Evolutionary conservation across 495 filamentous ascomycete species (phyloP).

Genomic region (Saxophila tyrrhenica): DNA sequence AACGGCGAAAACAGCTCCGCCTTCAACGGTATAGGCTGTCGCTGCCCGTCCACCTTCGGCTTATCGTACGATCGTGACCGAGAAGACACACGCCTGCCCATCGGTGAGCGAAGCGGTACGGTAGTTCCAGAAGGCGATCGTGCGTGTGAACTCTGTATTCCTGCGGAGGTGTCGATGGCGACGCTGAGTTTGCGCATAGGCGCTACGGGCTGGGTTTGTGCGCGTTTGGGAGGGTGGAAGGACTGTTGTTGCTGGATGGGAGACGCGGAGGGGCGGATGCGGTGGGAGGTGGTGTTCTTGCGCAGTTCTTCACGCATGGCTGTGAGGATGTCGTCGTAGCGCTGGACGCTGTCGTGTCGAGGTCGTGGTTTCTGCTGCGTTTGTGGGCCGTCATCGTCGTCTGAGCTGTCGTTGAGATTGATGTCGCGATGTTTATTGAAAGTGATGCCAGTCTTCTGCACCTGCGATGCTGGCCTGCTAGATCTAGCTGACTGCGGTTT

Average conservation of each 20-base stretch:
- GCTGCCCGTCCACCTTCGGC: slow-evolving; percentile 11
- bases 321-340: slow-evolving; percentile 17
- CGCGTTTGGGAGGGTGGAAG: slow-evolving; percentile 2
- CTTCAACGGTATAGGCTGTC: slow-evolving; percentile 12
- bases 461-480: background rate
- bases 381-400: slow-evolving; percentile 1
- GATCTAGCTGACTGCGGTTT: background rate
- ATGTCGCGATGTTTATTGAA: slow-evolving; percentile 16
- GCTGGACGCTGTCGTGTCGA: background rate
- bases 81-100: slow-evolving; percentile 3
- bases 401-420: background rate
- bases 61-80: slow-evolving; percentile 3
- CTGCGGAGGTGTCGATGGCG: slow-evolving; percentile 1
- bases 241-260: background rate
- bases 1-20: slow-evolving; percentile 19
- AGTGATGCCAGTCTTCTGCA: background rate
- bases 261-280: background rate
- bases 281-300: background rate
- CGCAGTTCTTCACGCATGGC: slow-evolving; percentile 18
- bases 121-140: slow-evolving; percentile 11
- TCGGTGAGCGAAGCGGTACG: slow-evolving; percentile 7
- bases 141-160: background rate
- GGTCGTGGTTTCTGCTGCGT: background rate
- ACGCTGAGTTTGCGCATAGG: background rate
- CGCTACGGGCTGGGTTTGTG: slow-evolving; percentile 1